A percentile compares a stretch with the other conserved stretches of the same genome.
Evolutionary conservation across 208 protist species (phyloP).

Genomic region (Leishmania arabica): DNA sequence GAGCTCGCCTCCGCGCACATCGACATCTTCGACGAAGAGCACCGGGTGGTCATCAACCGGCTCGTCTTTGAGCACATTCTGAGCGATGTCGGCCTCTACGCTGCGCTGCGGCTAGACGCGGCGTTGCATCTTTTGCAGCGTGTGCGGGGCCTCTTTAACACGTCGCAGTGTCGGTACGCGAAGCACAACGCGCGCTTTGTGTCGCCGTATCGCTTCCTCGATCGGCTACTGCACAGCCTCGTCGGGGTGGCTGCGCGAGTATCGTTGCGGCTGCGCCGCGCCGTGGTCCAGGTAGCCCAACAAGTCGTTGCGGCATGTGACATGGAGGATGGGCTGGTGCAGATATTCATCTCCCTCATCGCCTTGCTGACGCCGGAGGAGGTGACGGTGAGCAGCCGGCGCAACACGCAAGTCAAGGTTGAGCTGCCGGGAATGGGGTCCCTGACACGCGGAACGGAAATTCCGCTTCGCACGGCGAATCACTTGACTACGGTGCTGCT

Average conservation of each 20-base stretch:
- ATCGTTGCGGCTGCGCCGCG: slow-evolving; percentile 39
- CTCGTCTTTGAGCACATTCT: slow-evolving; percentile 78
- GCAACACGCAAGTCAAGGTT: slow-evolving; percentile 33
- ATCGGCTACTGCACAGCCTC: slow-evolving; percentile 74
- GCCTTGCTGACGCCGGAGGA: slow-evolving; percentile 66
- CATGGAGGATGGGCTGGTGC: slow-evolving; percentile 64
- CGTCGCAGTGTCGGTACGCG: slow-evolving; percentile 62
- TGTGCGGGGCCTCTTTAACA: slow-evolving; percentile 56
- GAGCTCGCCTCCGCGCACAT: slow-evolving; percentile 49
- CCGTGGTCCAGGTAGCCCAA: slow-evolving; percentile 61
- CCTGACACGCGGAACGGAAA: slow-evolving; percentile 24
- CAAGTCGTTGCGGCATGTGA: slow-evolving; percentile 73
- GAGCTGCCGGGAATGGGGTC: slow-evolving; percentile 41
- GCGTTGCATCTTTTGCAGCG: slow-evolving; percentile 55
- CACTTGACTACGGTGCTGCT: slow-evolving; percentile 59
- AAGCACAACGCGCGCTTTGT: slow-evolving; percentile 67
- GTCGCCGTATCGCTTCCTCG: slow-evolving; percentile 61
- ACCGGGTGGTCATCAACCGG: slow-evolving; percentile 80
- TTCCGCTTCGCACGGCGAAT: slow-evolving; percentile 50
- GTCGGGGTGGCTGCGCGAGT: slow-evolving; percentile 34
- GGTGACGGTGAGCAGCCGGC: slow-evolving; percentile 21
- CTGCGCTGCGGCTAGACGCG: slow-evolving; percentile 41
- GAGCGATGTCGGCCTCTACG: slow-evolving; percentile 54
- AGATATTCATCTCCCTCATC: slow-evolving; percentile 52
- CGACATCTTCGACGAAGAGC: slow-evolving; percentile 53